These are phyloP conservation scores for Hyphopichia pseudoburtonii DNA, from an alignment of 1,139 yeast species.

Conservation along the genomic window DNA sequence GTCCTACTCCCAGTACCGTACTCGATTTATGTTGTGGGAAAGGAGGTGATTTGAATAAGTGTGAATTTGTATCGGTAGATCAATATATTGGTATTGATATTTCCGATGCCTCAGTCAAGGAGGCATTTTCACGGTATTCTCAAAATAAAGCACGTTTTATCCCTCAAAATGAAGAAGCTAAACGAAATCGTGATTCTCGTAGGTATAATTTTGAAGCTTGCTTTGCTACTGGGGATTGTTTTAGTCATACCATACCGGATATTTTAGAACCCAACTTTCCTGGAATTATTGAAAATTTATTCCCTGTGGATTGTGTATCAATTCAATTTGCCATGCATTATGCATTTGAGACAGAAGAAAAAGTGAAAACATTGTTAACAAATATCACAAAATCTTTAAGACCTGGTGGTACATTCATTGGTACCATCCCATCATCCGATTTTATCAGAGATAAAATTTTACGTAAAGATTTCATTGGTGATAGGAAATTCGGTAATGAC, in stretches of 20 bases:
- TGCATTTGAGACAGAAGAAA: slow-evolving; percentile 84
- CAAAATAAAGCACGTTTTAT: slow-evolving; percentile 43
- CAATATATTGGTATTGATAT: slow-evolving; percentile 91
- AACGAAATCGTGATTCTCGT: slow-evolving; percentile 44
- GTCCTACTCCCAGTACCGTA: slow-evolving; percentile 31
- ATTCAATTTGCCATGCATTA: slow-evolving; percentile 93
- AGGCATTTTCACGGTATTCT: slow-evolving; percentile 75
- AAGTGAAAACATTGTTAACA: slow-evolving; percentile 67
- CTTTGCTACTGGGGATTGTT: slow-evolving; percentile 91
- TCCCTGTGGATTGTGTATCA: slow-evolving; percentile 86
- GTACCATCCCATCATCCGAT: slow-evolving; percentile 93
- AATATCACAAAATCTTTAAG: slow-evolving; percentile 76
- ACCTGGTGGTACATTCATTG: slow-evolving; percentile 84
- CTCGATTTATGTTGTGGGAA: slow-evolving; percentile 95
- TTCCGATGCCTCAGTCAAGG: slow-evolving; percentile 82
- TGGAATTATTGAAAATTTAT: slow-evolving; percentile 54
- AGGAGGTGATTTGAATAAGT: slow-evolving; percentile 94
- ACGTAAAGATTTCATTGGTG: slow-evolving; percentile 36
- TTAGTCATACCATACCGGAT: slow-evolving; percentile 65
- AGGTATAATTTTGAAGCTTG: slow-evolving; percentile 67
- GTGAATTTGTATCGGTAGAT: slow-evolving; percentile 70
- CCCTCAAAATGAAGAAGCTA: slow-evolving; percentile 18
- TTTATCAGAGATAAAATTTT: slow-evolving; percentile 67
- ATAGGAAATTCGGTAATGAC: slow-evolving; percentile 78
- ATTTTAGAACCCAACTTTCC: slow-evolving; percentile 65